These are phyloP conservation scores for Cinnamomum chago DNA, from an alignment of 164 flowering plant genomes.

Conservation along the genomic window DNA sequence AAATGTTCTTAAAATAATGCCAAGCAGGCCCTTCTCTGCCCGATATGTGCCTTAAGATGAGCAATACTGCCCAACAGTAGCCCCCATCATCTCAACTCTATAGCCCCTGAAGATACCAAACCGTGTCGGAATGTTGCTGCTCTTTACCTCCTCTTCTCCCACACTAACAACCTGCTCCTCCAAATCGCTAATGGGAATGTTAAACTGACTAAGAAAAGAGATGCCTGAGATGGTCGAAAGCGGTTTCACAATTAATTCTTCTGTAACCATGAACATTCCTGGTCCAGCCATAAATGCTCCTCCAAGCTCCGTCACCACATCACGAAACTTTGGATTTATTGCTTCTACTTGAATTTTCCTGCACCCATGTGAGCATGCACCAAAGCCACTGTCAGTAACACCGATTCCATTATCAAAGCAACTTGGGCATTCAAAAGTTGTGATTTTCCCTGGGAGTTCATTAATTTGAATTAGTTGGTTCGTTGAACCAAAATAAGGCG, in stretches of 20 bases:
- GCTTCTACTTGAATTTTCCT: too few relatives aligned
- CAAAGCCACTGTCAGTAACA: background rate
- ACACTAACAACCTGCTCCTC: background rate
- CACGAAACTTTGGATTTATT: background rate
- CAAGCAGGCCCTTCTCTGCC: too few relatives aligned
- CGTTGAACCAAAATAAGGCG: background rate
- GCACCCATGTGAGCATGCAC: background rate
- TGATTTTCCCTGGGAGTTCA: background rate
- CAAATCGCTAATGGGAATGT: background rate
- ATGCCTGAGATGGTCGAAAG: conserved; percentile 10
- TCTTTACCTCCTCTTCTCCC: conserved; percentile 1
- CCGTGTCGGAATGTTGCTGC: background rate
- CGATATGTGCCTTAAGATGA: too few relatives aligned
- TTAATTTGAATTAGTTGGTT: conserved; percentile 2
- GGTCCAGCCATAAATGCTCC: conserved; percentile 8
- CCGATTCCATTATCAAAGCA: background rate
- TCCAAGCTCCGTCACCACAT: background rate
- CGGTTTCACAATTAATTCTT: conserved; percentile 13
- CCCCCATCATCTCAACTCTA: too few relatives aligned
- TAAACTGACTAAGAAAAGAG: conserved; percentile 3
- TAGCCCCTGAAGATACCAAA: too few relatives aligned
- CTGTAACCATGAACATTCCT: conserved; percentile 10
- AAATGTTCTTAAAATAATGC: too few relatives aligned
- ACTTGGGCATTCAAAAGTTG: background rate
- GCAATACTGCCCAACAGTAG: too few relatives aligned